Percentiles rank a stretch among this genome's conserved stretches.
Evolutionary conservation across 306 rosid species (phyloP).

Genomic region (Quercus gilva): DNA sequence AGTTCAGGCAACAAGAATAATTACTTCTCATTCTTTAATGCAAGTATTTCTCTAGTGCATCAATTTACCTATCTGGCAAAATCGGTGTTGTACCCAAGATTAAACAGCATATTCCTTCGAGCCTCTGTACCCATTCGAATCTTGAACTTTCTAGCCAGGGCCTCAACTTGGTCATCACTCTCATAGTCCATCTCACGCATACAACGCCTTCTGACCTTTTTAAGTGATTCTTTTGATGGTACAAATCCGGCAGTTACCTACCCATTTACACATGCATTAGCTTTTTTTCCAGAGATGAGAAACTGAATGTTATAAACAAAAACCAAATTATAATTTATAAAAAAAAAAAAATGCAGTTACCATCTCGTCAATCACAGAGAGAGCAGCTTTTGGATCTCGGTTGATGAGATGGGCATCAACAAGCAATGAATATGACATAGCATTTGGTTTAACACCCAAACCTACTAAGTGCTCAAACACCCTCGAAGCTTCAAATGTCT

Average conservation of each 20-base stretch:
- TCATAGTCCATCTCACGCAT: slow-evolving; percentile 72
- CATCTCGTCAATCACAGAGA: slow-evolving; percentile 63
- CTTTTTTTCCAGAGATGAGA: slow-evolving; percentile 6
- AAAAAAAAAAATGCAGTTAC: slow-evolving; percentile 35
- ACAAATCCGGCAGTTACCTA: slow-evolving; percentile 74
- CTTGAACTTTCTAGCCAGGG: slow-evolving; percentile 46
- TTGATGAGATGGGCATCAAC: slow-evolving; percentile 86
- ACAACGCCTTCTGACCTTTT: slow-evolving; percentile 74
- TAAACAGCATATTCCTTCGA: slow-evolving; percentile 64
- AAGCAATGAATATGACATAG: slow-evolving; percentile 70
- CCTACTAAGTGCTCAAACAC: slow-evolving; percentile 80
- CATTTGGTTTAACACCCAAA: slow-evolving; percentile 83
- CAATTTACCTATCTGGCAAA: slow-evolving; percentile 53
- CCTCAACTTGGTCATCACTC: slow-evolving; percentile 49
- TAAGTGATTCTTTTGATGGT: slow-evolving; percentile 62
- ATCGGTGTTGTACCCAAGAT: slow-evolving; percentile 50
- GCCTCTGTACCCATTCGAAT: slow-evolving; percentile 50
- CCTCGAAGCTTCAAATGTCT: slow-evolving; percentile 79
- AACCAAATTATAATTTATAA: background rate
- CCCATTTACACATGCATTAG: slow-evolving; percentile 23
- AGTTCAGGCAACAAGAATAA: background rate
- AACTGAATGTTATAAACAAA: background rate
- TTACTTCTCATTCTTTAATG: background rate
- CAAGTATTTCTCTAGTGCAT: background rate
- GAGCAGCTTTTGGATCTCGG: slow-evolving; percentile 72